Evolutionary conservation across 805 yeast genomes (phyloP).

Genomic region (Danielozyma ontarioensis): DNA sequence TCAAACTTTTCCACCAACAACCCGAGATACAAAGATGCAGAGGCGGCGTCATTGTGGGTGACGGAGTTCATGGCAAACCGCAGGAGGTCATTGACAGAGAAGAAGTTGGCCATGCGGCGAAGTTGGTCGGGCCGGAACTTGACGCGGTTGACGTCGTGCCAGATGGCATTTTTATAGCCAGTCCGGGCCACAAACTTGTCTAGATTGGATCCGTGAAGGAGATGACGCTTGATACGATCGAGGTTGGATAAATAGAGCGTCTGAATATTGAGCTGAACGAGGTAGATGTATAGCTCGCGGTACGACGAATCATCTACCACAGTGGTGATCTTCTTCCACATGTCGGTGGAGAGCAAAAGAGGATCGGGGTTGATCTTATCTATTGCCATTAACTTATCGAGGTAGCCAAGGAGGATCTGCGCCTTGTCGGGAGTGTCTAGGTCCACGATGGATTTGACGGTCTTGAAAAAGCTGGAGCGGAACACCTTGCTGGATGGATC

Average conservation of each 20-base stretch:
- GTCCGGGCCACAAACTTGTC: constrained; percentile 32
- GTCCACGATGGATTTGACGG: constrained; percentile 9
- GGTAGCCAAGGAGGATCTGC: constrained; percentile 18
- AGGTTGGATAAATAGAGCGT: constrained; percentile 12
- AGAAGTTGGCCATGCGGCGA: constrained; percentile 27
- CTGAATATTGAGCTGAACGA: constrained; percentile 29
- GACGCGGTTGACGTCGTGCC: constrained; percentile 28
- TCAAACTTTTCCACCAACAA: constrained; percentile 36
- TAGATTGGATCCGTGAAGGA: constrained; percentile 23
- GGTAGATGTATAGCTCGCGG: constrained; percentile 21
- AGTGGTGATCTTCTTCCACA: constrained; percentile 14
- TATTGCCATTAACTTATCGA: constrained; percentile 19
- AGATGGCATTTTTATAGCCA: constrained; percentile 29
- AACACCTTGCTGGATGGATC: constrained; percentile 15
- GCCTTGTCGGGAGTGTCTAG: constrained; percentile 11
- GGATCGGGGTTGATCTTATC: constrained; percentile 17
- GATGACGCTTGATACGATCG: constrained; percentile 14
- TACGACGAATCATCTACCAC: constrained; percentile 12
- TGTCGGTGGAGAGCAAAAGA: constrained; percentile 10
- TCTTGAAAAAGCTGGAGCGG: constrained; percentile 12
- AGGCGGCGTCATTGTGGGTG: constrained; percentile 21
- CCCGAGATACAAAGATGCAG: constrained; percentile 29
- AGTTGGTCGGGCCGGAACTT: constrained; percentile 12
- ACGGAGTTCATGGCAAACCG: constrained; percentile 18
- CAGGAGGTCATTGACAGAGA: constrained; percentile 21